Base-by-base conservation (phyloP, 1,284 basidiomycete species). In the Cerrena zonata region DNA sequence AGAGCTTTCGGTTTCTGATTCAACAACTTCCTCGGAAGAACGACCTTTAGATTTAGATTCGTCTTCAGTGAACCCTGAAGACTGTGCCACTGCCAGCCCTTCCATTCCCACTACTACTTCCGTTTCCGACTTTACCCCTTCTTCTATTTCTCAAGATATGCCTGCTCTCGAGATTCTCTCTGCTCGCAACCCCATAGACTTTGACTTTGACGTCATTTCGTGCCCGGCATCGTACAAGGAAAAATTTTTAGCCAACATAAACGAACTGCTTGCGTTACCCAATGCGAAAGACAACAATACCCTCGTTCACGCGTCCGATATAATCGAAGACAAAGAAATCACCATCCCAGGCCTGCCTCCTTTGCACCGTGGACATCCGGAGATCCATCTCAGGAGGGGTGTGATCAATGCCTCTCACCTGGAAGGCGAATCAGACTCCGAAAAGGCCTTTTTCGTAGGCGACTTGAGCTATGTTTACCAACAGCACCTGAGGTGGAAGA, bases 371-470 rank as follows among this genome's bases (percentile, higher is more conserved):
- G 88, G 87, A 19, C 84, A 86, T 57, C 75, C 84, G 43, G 82
- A 87, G 50, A 64, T 84, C 22, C 84, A 89, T 64, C 76, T 91
- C 49, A 75, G 86, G 49, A 78, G 80, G 53, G 86, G 86, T 13
- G 79, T 91, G 53, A 81, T 87, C 69, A 74, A 76, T 27, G 82
- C 86, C 1, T 71, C 76, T 11, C 70, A 70, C 45, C 73, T 73
- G 38, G 71, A 73, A 25, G 73, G 78, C 53, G 76, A 78, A 55
- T 74, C 76, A 19, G 82, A 94, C 61, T 86, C 91, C 12, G 96
- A 99, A 70, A 86, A 86, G 58, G 94, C 96, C 1, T 98, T 98
- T 69, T 98, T 96, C 62, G 93, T 97, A 11, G 94, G 89, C 25
- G 94, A 99, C 69, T 80, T 99, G 30, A 85, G 88, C 57, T 80